Percentiles rank a stretch among this genome's conserved stretches.
Conservation (phyloP, 106 monocot genomes). For the Triglochin maritima region DNA sequence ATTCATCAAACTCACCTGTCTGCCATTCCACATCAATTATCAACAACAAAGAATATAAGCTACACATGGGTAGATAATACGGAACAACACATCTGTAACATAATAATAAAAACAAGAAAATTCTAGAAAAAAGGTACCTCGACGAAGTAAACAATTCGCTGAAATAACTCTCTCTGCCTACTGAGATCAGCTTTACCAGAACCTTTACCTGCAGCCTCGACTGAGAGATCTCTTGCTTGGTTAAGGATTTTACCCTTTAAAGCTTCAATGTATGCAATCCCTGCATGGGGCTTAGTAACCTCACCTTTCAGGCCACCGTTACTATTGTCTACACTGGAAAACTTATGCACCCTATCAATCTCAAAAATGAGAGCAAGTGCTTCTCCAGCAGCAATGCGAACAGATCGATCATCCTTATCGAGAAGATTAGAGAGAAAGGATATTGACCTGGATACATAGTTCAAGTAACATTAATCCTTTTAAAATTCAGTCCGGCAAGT, state of each 20-base stretch:
- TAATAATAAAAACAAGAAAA: not conserved
- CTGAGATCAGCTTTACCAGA: slow-evolving; percentile 69
- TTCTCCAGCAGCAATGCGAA: slow-evolving; percentile 98
- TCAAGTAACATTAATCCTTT: not conserved
- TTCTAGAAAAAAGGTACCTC: slow-evolving; percentile 30
- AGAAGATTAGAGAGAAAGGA: slow-evolving; percentile 62
- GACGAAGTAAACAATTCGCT: slow-evolving; percentile 51
- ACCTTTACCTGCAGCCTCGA: slow-evolving; percentile 87
- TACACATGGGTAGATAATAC: not conserved
- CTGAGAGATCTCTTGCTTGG: slow-evolving; percentile 44
- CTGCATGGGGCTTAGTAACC: slow-evolving; percentile 23
- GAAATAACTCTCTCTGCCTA: slow-evolving; percentile 67
- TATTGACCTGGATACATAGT: slow-evolving; percentile 34
- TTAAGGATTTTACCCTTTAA: slow-evolving; percentile 66
- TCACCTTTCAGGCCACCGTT: not conserved
- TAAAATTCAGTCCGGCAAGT: not conserved
- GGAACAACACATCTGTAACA: not conserved
- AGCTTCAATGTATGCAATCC: slow-evolving; percentile 38
- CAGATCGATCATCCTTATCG: slow-evolving; percentile 70
- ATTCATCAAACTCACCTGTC: slow-evolving; percentile 55
- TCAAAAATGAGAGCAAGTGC: slow-evolving; percentile 79
- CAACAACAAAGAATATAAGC: not conserved
- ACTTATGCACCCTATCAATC: slow-evolving; percentile 41
- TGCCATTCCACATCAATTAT: slow-evolving; percentile 3
- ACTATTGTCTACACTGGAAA: slow-evolving; percentile 22